Evolutionary conservation across 2,329 filamentous ascomycete genomes (phyloP).

Genomic region (Tolypocladium inflatum): DNA sequence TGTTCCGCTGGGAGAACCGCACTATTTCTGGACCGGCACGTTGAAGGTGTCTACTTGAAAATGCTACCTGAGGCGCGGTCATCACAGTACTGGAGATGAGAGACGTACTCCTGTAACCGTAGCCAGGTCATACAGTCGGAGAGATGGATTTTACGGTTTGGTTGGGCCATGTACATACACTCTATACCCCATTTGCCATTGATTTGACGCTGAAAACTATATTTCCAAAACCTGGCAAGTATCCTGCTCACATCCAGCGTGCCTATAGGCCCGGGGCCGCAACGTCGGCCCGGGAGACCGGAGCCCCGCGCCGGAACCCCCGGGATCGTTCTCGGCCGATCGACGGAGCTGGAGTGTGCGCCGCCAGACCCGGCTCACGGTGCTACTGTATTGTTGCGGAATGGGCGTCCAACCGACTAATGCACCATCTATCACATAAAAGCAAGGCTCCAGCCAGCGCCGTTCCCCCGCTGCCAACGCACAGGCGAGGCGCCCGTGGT

Average conservation of each 20-base stretch:
- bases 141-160: background rate
- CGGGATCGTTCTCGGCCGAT: background rate
- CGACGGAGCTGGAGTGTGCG: background rate
- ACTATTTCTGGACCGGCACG: conserved; percentile 29
- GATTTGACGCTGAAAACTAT: background rate
- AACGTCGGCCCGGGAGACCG: background rate
- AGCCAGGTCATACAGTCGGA: too few species aligned
- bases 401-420: background rate
- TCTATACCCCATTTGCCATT: background rate
- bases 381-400: background rate
- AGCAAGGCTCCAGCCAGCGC: background rate
- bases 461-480: background rate
- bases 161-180: background rate
- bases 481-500: too few species aligned
- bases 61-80: background rate
- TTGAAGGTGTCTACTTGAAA: conserved; percentile 21
- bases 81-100: background rate
- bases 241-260: background rate
- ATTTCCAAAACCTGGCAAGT: background rate
- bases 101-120: too few species aligned
- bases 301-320: background rate
- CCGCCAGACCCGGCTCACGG: background rate
- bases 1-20: conserved; percentile 12
- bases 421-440: background rate
- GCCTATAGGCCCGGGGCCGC: background rate